phyloP scores from a whole-genome alignment of 495 filamentous ascomycete genomes.

The Cryomyces antarcticus region DNA sequence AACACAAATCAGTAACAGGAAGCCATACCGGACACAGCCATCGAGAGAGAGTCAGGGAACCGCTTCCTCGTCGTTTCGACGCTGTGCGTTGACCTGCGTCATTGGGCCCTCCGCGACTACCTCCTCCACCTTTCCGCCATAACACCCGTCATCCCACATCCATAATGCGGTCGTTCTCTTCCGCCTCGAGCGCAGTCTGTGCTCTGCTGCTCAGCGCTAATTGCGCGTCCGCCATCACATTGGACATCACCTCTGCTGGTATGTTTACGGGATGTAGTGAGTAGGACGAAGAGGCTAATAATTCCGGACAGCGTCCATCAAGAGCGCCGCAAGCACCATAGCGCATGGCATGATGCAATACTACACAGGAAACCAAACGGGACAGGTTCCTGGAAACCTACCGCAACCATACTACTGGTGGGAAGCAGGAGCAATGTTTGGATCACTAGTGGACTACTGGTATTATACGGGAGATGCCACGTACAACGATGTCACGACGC shows the following conservation, averaged over 20 bases:
- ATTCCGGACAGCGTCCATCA: constrained; percentile 17
- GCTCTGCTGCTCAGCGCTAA: constrained; percentile 5
- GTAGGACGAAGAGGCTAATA: neutral
- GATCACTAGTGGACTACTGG: constrained; percentile 30
- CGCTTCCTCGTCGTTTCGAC: neutral
- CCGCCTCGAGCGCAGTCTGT: neutral
- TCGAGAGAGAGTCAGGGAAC: too few species aligned
- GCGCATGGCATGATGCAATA: constrained; percentile 20
- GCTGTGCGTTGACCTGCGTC: neutral
- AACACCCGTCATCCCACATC: neutral
- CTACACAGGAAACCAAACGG: constrained; percentile 25
- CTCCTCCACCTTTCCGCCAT: neutral
- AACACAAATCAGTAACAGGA: too few species aligned
- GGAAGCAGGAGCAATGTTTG: constrained; percentile 29
- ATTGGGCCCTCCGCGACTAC: neutral
- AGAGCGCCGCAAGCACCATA: constrained; percentile 12
- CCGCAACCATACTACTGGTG: constrained; percentile 26
- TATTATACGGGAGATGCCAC: constrained; percentile 32
- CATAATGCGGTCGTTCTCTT: neutral
- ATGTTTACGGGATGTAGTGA: neutral
- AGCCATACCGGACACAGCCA: too few species aligned
- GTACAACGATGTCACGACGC: constrained; percentile 29
- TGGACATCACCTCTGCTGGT: constrained; percentile 1
- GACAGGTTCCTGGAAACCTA: constrained; percentile 21
- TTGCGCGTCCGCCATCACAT: constrained; percentile 1